phyloP scores from a whole-genome alignment of 2,329 filamentous ascomycete species.

The Colletotrichum melonis region DNA sequence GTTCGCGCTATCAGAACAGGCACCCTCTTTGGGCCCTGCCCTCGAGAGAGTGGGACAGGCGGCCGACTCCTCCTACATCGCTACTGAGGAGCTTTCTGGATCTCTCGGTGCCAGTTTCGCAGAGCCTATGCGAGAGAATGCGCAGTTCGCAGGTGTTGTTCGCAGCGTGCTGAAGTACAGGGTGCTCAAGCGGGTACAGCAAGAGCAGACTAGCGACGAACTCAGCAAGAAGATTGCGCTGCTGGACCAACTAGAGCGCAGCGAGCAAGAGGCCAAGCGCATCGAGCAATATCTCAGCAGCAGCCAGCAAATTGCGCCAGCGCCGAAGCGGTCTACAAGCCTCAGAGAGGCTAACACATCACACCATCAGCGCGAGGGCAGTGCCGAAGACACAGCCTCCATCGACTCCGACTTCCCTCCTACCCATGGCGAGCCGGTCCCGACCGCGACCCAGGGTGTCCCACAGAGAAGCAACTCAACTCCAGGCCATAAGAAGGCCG shows the following conservation, averaged over 20 bases:
- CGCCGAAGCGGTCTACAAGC: slow-evolving; percentile 74
- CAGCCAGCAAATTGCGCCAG: slow-evolving; percentile 72
- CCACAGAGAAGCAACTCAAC: slow-evolving; percentile 61
- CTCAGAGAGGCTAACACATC: slow-evolving; percentile 60
- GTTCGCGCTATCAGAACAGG: slow-evolving; percentile 94
- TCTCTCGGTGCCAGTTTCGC: slow-evolving; percentile 94
- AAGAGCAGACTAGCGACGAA: slow-evolving; percentile 97
- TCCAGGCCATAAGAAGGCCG: slow-evolving; percentile 79
- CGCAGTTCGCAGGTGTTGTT: slow-evolving; percentile 96
- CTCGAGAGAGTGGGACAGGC: slow-evolving; percentile 96
- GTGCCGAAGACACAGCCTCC: slow-evolving; percentile 81
- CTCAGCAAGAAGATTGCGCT: slow-evolving; percentile 86
- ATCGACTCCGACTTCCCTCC: slow-evolving; percentile 97
- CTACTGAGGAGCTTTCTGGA: slow-evolving; percentile 89
- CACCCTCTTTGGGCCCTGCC: slow-evolving; percentile 86
- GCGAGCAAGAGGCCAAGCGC: slow-evolving; percentile 90
- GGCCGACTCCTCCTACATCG: slow-evolving; percentile 94
- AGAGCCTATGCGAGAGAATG: slow-evolving; percentile 97
- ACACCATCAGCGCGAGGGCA: slow-evolving; percentile 65
- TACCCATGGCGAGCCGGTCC: slow-evolving; percentile 80
- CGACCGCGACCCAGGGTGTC: slow-evolving; percentile 80
- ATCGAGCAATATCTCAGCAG: slow-evolving; percentile 92
- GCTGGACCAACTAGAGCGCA: slow-evolving; percentile 90
- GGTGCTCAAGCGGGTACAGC: slow-evolving; percentile 93
- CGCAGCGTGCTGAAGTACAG: slow-evolving; percentile 88